These are phyloP conservation scores for Mariannaea sp. DNA, from an alignment of 2,329 filamentous ascomycete species.

Conservation along the genomic window DNA sequence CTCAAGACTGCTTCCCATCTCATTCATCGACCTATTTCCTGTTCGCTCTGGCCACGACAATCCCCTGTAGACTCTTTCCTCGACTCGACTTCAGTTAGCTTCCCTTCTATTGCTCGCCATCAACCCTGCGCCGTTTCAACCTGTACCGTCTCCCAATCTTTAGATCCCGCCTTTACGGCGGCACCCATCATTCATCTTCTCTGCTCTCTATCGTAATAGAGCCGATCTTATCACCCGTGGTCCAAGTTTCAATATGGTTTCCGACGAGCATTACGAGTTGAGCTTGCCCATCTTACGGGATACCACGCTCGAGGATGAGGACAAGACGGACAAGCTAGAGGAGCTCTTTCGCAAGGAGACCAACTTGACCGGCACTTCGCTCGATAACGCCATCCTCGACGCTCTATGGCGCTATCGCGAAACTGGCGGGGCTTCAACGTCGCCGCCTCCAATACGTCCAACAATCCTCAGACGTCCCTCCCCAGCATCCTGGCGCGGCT, in stretches of 20 bases:
- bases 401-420: constrained; percentile 85
- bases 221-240: constrained; percentile 15
- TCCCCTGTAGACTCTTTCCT: constrained; percentile 13
- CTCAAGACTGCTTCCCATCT: constrained; percentile 24
- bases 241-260: constrained; percentile 69
- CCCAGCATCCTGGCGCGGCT: constrained; percentile 89
- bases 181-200: not conserved
- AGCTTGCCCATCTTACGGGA: constrained; percentile 89
- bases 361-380: constrained; percentile 70
- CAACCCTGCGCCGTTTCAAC: constrained; percentile 4
- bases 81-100: constrained; percentile 19
- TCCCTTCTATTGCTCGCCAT: constrained; percentile 16
- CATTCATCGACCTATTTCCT: constrained; percentile 25
- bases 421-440: constrained; percentile 66
- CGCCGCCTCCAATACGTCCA: constrained; percentile 84
- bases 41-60: constrained; percentile 15
- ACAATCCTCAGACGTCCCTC: constrained; percentile 89
- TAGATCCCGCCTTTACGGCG: constrained; percentile 15
- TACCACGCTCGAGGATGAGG: constrained; percentile 83
- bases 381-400: constrained; percentile 91
- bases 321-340: constrained; percentile 91
- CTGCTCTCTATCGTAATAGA: constrained; percentile 12
- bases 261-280: constrained; percentile 89
- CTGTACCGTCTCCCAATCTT: constrained; percentile 18
- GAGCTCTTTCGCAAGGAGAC: constrained; percentile 82